phyloP scores from a whole-genome alignment of 768 basidiomycete genomes.

The Tephrocybe rancida region DNA sequence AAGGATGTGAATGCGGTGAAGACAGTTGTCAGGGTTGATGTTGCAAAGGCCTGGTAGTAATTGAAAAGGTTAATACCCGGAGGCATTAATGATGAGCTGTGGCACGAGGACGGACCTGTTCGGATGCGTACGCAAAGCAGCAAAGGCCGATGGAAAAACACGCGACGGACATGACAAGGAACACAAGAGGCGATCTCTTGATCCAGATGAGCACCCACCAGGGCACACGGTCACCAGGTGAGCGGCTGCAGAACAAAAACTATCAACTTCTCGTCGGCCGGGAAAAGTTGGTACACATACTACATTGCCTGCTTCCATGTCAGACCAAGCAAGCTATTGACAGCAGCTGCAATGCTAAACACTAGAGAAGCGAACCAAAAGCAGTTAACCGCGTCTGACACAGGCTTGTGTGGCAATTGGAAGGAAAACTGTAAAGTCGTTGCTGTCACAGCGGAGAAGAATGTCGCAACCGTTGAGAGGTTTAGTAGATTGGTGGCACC shows the following conservation, averaged over 20 bases:
- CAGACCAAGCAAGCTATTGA: constrained; percentile 74
- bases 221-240: constrained; percentile 73
- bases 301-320: constrained; percentile 87
- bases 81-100: not conserved
- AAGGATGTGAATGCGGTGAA: constrained; percentile 76
- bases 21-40: constrained; percentile 74
- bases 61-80: not conserved
- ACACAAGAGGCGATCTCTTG: constrained; percentile 80
- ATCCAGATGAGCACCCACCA: constrained; percentile 91
- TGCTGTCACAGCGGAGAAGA: constrained; percentile 76
- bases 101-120: constrained; percentile 47
- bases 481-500: constrained; percentile 71
- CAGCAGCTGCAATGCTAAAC: constrained; percentile 76
- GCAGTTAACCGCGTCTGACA: constrained; percentile 61
- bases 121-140: constrained; percentile 75
- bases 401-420: constrained; percentile 30
- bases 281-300: constrained; percentile 42
- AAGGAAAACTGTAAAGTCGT: constrained; percentile 74
- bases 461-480: constrained; percentile 76
- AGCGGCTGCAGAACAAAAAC: constrained; percentile 48
- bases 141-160: constrained; percentile 81
- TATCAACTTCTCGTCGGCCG: constrained; percentile 6
- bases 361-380: constrained; percentile 80
- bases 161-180: constrained; percentile 82
- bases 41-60: constrained; percentile 52